These are phyloP conservation scores for Epipyxis sp. DNA, from an alignment of 108 stramenopile genomes.

Conservation along the genomic window DNA sequence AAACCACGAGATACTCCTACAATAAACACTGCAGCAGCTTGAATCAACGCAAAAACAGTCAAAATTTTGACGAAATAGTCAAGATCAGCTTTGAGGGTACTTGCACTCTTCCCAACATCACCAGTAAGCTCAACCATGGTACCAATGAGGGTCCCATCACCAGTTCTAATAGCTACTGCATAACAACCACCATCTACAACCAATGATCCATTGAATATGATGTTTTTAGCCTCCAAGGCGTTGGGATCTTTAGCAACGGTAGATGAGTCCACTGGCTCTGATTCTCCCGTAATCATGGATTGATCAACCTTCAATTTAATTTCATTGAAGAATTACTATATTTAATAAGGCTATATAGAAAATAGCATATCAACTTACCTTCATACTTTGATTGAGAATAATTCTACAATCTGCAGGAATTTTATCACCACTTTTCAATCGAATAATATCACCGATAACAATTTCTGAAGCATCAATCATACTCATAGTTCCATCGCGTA, in stretches of 20 bases:
- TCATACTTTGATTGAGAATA: constrained; percentile 61
- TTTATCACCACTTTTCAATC: constrained; percentile 69
- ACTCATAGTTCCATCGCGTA: constrained; percentile 48
- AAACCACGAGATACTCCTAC: constrained; percentile 62
- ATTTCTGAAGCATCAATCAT: constrained; percentile 48
- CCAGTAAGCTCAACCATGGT: constrained; percentile 19
- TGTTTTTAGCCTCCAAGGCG: constrained; percentile 59
- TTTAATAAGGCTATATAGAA: background rate
- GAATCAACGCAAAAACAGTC: constrained; percentile 25
- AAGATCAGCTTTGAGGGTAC: constrained; percentile 11
- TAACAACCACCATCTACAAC: constrained; percentile 52
- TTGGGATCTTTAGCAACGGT: constrained; percentile 37
- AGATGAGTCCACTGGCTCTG: constrained; percentile 41
- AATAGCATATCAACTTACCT: constrained; percentile 43
- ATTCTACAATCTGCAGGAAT: constrained; percentile 86
- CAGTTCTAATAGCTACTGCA: constrained; percentile 56
- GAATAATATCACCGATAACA: constrained; percentile 74
- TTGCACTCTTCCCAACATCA: background rate
- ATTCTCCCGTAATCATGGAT: constrained; percentile 83
- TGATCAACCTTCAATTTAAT: constrained; percentile 57
- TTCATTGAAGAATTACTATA: background rate
- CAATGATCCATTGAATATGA: constrained; percentile 64
- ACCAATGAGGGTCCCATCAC: constrained; percentile 54
- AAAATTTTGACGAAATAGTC: background rate
- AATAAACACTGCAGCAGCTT: constrained; percentile 48